These are phyloP conservation scores for Geum urbanum DNA, from an alignment of 306 rosid species.

Conservation along the genomic window DNA sequence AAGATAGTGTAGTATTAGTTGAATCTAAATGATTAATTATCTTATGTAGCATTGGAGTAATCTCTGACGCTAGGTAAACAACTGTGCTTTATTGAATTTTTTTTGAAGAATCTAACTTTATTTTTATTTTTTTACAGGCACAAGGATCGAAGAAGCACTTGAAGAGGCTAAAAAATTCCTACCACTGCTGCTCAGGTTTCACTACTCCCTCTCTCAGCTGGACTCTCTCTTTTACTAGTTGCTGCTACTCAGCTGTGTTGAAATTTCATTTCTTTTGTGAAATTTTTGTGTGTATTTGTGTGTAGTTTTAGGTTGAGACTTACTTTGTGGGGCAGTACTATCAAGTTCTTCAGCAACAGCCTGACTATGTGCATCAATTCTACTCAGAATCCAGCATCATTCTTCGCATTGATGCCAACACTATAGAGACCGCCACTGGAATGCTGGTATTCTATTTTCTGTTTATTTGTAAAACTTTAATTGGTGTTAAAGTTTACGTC, in stretches of 20 bases:
- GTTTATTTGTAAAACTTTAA: neutral
- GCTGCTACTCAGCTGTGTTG: neutral
- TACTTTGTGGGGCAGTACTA: constrained; percentile 96
- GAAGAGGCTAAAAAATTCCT: constrained; percentile 26
- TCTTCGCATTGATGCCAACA: constrained; percentile 71
- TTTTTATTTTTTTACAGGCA: no score
- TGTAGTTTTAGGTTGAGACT: constrained; percentile 65
- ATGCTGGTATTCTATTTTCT: constrained; percentile 53
- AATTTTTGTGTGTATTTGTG: neutral
- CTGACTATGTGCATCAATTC: constrained; percentile 80
- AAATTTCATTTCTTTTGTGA: neutral
- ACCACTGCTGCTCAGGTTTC: constrained; percentile 85
- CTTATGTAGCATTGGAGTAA: no score
- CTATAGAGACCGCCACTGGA: constrained; percentile 66
- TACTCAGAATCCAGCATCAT: constrained; percentile 88
- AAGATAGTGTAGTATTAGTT: no score
- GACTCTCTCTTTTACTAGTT: neutral
- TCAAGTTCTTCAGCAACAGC: constrained; percentile 87
- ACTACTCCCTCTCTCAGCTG: neutral
- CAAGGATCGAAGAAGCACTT: no score
- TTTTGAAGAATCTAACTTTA: no score
- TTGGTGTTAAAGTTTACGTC: neutral
- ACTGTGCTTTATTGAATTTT: no score
- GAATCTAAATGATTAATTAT: no score
- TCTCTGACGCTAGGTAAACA: no score